A percentile compares a stretch with the other conserved stretches of the same genome.
Conservation (phyloP, 2,329 filamentous ascomycete genomes). For the Pyrenophora tritici-repentis region DNA sequence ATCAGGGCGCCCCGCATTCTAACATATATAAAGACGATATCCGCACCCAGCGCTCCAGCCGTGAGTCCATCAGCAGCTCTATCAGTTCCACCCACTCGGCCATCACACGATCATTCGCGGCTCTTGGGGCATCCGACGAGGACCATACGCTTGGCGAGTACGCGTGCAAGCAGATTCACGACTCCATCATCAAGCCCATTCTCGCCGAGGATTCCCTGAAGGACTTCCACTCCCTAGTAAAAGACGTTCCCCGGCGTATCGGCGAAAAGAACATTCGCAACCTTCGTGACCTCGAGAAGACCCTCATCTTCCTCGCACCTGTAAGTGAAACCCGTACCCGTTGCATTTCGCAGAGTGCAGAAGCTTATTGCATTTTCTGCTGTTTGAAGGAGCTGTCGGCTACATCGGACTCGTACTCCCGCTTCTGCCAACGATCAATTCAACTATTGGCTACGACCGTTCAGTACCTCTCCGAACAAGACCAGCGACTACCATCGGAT, state of each 20-base stretch:
- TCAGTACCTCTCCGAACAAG: slow-evolving; percentile 80
- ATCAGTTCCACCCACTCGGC: slow-evolving; percentile 45
- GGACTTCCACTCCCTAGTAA: slow-evolving; percentile 78
- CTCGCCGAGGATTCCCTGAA: slow-evolving; percentile 73
- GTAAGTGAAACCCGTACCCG: slow-evolving; percentile 71
- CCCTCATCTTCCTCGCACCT: slow-evolving; percentile 84
- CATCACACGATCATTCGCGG: slow-evolving; percentile 53
- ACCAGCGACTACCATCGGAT: slow-evolving; percentile 82
- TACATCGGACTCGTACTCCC: slow-evolving; percentile 76
- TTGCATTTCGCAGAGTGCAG: slow-evolving; percentile 61
- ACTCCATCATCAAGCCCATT: slow-evolving; percentile 76
- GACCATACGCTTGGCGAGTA: slow-evolving; percentile 68
- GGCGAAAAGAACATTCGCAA: slow-evolving; percentile 84
- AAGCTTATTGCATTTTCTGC: slow-evolving; percentile 66
- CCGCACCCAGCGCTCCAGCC: slow-evolving; percentile 34
- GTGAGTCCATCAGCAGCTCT: slow-evolving; percentile 47
- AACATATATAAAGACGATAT: slow-evolving; percentile 45
- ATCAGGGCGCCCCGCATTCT: slow-evolving; percentile 28
- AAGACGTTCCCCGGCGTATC: slow-evolving; percentile 79
- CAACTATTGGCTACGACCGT: slow-evolving; percentile 88
- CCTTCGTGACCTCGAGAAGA: slow-evolving; percentile 93
- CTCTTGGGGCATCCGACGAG: slow-evolving; percentile 42
- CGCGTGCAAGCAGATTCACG: slow-evolving; percentile 77
- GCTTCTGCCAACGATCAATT: slow-evolving; percentile 89
- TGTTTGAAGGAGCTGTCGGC: slow-evolving; percentile 72